phyloP scores from a whole-genome alignment of 805 yeast genomes.

The Metschnikowia similis region DNA sequence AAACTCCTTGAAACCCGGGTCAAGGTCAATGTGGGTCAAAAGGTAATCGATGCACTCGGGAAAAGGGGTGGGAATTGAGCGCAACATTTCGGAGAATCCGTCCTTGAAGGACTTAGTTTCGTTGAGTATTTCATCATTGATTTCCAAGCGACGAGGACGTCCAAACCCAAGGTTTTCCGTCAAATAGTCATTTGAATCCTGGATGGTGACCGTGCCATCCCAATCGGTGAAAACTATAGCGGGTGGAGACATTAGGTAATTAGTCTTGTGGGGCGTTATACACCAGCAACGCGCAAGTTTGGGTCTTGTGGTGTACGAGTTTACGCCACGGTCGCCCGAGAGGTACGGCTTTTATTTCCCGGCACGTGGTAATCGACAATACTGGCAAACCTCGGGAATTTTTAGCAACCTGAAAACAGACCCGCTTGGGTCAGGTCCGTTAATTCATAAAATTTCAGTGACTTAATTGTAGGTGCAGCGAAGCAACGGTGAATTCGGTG shows the following conservation, averaged over 20 bases:
- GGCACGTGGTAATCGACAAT: no score
- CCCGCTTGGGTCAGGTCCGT: no score
- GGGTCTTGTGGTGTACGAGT: constrained; percentile 15
- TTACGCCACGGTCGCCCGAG: background rate
- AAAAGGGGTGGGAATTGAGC: constrained; percentile 70
- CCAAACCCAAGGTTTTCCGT: constrained; percentile 93
- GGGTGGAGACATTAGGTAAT: constrained; percentile 22
- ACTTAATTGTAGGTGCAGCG: no score
- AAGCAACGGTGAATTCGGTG: background rate
- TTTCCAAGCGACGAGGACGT: constrained; percentile 52
- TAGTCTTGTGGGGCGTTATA: background rate
- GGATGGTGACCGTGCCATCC: constrained; percentile 96
- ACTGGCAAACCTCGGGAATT: no score
- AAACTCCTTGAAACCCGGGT: constrained; percentile 84
- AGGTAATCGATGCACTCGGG: constrained; percentile 75
- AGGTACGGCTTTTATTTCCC: background rate
- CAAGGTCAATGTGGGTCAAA: constrained; percentile 63
- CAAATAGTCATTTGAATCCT: constrained; percentile 89
- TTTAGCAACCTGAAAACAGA: no score
- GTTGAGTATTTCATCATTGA: constrained; percentile 69
- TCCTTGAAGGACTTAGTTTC: constrained; percentile 71
- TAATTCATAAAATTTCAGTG: no score
- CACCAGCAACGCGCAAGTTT: constrained; percentile 66
- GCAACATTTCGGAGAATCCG: constrained; percentile 81
- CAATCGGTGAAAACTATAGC: constrained; percentile 95